Evolutionary conservation across 148 eudicot genomes (phyloP).

Genomic region (Diospyros kaki): DNA sequence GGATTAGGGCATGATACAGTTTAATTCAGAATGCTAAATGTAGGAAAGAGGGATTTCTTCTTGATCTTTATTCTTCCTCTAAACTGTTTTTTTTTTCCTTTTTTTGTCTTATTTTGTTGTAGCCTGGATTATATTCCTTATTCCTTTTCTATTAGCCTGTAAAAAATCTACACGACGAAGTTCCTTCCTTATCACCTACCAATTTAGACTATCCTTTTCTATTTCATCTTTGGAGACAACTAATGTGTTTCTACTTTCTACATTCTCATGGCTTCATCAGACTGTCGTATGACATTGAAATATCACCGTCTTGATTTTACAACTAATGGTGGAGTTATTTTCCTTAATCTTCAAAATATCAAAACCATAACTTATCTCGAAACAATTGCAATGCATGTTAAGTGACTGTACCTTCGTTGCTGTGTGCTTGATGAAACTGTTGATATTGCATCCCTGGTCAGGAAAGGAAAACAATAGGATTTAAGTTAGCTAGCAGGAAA

Average conservation of each 20-base stretch:
- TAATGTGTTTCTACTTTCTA: not conserved
- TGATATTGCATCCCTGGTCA: slow-evolving; percentile 47
- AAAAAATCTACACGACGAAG: not conserved
- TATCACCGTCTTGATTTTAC: no score
- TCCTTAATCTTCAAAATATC: no score
- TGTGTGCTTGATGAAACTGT: slow-evolving; percentile 20
- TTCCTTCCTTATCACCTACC: not conserved
- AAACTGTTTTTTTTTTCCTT: no score
- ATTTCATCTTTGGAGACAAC: no score
- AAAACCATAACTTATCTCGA: not conserved
- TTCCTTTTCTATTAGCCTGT: not conserved
- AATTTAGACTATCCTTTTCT: not conserved
- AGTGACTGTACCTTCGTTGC: slow-evolving; percentile 35
- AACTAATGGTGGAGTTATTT: no score
- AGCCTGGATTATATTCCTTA: not conserved
- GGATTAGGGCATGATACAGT: not conserved
- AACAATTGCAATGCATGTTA: not conserved
- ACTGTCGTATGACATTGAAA: not conserved
- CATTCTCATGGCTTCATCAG: not conserved
- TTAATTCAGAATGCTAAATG: not conserved
- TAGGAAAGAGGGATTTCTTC: not conserved
- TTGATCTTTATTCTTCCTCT: not conserved
- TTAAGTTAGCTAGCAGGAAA: not conserved
- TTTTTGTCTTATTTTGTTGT: no score
- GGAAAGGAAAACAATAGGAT: slow-evolving; percentile 9